Evolutionary conservation across 495 filamentous ascomycete genomes (phyloP), one percentile per base, ranked within the genome.

Genomic region (Cercophora samala): DNA sequence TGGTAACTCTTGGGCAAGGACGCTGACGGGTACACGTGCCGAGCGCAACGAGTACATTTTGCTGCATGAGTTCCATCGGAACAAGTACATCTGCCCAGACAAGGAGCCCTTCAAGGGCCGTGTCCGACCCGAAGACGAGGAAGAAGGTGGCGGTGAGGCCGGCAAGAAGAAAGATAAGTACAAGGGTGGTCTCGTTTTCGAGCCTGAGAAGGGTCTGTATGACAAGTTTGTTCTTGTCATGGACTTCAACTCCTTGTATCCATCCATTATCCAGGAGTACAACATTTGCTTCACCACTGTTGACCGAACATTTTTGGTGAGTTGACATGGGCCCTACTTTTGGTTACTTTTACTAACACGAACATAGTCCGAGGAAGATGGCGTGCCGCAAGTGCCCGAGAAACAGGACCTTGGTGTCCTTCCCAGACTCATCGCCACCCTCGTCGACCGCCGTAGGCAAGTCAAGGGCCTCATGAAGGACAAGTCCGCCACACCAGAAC

Each of bases 201-300:
- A 99, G 74, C 95, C 95, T 17, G 94, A 98, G 77, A 97, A 91
- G 75, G 95, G 96, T 9, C 84, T 99, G 24, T 98, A 98, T 73
- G 96, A 99, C 82, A 93, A 91, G 77, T 96, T 94, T 72, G 88
- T 99, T 29, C 85, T 99, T 22, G 95, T 99, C 75, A 99, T 99
- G 95, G 95, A 99, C 81, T 99, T 98, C 82, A 99, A 99, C 85
- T 97, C 93, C 77, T 82, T 99, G 71, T 99, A 99, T 73, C 95
- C 95, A 17, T 97, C 93, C 77, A 97, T 99, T 71, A 99, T 99
- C 70, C 96, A 98, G 76, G 96, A 99, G 82, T 98, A 87, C 81
- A 99, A 99, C 76, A 99, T 99, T 72, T 99, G 95, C 81, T 99
- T 99, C 78, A 99, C 95, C 4, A 99, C 95, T 0, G 93, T 98